Conservation (phyloP, 2,329 filamentous ascomycete genomes). For the Botrytis elliptica region DNA sequence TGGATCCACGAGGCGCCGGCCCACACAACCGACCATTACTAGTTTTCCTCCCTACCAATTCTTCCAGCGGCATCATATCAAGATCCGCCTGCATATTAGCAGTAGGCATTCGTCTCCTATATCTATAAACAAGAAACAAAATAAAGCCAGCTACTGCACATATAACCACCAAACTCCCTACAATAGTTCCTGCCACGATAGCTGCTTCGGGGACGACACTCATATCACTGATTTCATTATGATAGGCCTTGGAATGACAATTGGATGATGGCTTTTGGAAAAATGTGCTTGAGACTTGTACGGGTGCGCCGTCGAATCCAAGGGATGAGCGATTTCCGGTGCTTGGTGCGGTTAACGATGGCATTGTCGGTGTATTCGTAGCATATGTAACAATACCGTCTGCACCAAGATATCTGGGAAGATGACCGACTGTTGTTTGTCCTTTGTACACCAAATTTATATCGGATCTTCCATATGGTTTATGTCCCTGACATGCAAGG, state of each 20-base stretch:
- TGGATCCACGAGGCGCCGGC: not conserved
- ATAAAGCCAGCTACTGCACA: not conserved
- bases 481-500: conserved; percentile 22
- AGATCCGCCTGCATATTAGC: conserved; percentile 23
- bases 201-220: not conserved
- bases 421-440: conserved; percentile 22
- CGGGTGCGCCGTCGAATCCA: not conserved
- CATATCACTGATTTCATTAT: not conserved
- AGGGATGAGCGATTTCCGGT: not conserved
- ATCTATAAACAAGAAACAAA: not conserved
- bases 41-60: conserved; percentile 45
- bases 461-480: conserved; percentile 10
- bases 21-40: not conserved
- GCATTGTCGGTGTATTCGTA: conserved; percentile 13
- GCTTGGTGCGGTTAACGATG: not conserved
- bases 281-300: not conserved
- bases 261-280: not conserved
- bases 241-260: not conserved
- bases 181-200: not conserved
- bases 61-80: conserved; percentile 28
- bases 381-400: conserved; percentile 25
- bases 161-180: conserved; percentile 1
- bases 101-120: not conserved
- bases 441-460: conserved; percentile 12
- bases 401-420: conserved; percentile 23